Percentiles rank a stretch among this genome's conserved stretches.
These are phyloP conservation scores for Cytospora leucostoma DNA, from an alignment of 2,329 filamentous ascomycete species.

Conservation along the genomic window DNA sequence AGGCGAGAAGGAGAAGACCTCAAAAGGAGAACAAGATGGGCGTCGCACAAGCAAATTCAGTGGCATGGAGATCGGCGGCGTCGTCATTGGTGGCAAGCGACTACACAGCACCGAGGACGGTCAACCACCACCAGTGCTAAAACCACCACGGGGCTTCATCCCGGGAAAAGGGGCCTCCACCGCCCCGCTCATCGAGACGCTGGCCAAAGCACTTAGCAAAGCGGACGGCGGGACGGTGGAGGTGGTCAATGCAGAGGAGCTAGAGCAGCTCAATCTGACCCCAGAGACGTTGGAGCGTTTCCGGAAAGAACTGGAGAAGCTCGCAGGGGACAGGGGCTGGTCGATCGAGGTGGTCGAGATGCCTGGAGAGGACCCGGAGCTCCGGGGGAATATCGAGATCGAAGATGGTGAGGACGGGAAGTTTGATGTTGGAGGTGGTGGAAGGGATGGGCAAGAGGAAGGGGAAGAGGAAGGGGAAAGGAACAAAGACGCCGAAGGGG, in stretches of 20 bases:
- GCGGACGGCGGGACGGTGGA: conserved; percentile 64
- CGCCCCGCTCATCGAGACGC: conserved; percentile 43
- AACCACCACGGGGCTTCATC: conserved; percentile 47
- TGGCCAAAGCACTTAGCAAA: conserved; percentile 48
- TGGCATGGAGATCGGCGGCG: conserved; percentile 51
- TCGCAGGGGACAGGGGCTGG: conserved; percentile 75
- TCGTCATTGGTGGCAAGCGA: conserved; percentile 54
- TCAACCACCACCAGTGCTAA: conserved; percentile 48
- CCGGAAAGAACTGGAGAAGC: conserved; percentile 65
- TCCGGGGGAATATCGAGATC: conserved; percentile 69
- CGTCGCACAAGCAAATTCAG: conserved; percentile 30
- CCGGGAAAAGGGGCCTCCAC: conserved; percentile 31
- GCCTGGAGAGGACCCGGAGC: conserved; percentile 60
- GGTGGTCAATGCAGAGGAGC: conserved; percentile 63
- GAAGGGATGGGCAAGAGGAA: conserved; percentile 29
- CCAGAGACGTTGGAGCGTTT: conserved; percentile 69
- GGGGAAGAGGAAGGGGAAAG: conserved; percentile 24
- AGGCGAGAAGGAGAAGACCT: conserved; percentile 19
- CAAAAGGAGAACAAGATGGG: conserved; percentile 11
- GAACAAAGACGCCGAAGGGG: conserved; percentile 29
- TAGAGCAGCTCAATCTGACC: conserved; percentile 68
- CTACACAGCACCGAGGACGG: conserved; percentile 52
- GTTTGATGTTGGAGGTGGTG: conserved; percentile 32
- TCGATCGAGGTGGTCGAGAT: conserved; percentile 77
- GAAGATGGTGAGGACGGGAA: conserved; percentile 47